Conservation (phyloP, 371 early-diverging fungal species). For the Lichtheimia ramosa region DNA sequence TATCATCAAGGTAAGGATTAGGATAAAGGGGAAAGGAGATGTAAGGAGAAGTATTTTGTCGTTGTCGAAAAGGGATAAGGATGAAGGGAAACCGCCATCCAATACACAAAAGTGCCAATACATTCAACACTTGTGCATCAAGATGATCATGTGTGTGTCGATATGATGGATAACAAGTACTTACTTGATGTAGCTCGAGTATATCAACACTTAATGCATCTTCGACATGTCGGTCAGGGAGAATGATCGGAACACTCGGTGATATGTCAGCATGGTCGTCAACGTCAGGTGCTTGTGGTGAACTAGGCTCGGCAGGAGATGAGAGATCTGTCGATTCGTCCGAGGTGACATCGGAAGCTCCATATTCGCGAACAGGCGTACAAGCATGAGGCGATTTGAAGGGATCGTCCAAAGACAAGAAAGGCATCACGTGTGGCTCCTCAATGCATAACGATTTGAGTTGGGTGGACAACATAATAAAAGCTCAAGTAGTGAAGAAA, state of each 20-base stretch:
- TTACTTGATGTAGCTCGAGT: constrained; percentile 25
- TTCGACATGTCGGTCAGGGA: background rate
- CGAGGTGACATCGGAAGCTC: constrained; percentile 11
- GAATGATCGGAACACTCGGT: constrained; percentile 2
- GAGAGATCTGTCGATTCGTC: constrained; percentile 10
- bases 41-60: no score
- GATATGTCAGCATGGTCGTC: background rate
- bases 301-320: constrained; percentile 1
- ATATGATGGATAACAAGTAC: background rate
- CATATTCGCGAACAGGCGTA: constrained; percentile 3
- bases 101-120: no score
- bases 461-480: no score
- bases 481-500: no score
- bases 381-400: constrained; percentile 2
- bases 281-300: background rate
- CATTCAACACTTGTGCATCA: no score
- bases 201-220: constrained; percentile 15
- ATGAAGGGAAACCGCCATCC: no score
- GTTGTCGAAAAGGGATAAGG: no score
- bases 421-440: background rate
- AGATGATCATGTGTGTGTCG: no score
- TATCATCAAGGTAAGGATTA: constrained; percentile 6
- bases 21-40: background rate
- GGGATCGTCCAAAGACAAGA: background rate
- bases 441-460: constrained; percentile 3